phyloP scores from a whole-genome alignment of 2,329 filamentous ascomycete species.

The Claviceps africana region DNA sequence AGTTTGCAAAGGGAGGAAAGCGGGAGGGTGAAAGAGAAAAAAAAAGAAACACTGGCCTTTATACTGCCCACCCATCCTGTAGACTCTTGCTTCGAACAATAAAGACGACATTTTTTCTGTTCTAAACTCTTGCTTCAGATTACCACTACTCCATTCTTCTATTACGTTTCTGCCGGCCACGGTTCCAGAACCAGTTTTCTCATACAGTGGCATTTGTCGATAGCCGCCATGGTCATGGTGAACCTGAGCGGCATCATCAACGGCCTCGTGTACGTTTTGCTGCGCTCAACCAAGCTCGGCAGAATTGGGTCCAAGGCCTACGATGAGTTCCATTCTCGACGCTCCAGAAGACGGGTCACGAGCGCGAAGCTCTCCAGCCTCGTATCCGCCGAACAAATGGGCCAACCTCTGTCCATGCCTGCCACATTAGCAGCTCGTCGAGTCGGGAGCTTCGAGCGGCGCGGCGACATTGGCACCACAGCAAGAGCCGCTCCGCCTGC shows the following conservation, averaged over 20 bases:
- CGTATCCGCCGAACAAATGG: slow-evolving; percentile 10
- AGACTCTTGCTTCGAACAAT: slow-evolving; percentile 29
- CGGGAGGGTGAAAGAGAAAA: too few species aligned
- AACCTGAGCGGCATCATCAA: slow-evolving; percentile 53
- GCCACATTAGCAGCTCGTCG: background rate
- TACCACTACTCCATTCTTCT: slow-evolving; percentile 52
- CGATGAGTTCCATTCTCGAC: slow-evolving; percentile 25
- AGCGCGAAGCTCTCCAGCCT: slow-evolving; percentile 4
- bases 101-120: slow-evolving; percentile 39
- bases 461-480: background rate
- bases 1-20: too few species aligned
- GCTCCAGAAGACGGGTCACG: slow-evolving; percentile 3
- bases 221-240: slow-evolving; percentile 50
- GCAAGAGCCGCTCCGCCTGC: background rate
- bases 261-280: slow-evolving; percentile 51
- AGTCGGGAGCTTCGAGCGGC: background rate
- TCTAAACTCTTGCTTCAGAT: slow-evolving; percentile 23
- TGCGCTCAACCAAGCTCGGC: slow-evolving; percentile 47
- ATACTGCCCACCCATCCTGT: background rate
- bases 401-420: slow-evolving; percentile 9
- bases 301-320: slow-evolving; percentile 33
- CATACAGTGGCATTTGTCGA: slow-evolving; percentile 31
- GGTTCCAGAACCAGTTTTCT: slow-evolving; percentile 20
- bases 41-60: background rate
- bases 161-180: slow-evolving; percentile 35